phyloP scores from a whole-genome alignment of 2,329 filamentous ascomycete genomes.

The Eurotiales sp. region DNA sequence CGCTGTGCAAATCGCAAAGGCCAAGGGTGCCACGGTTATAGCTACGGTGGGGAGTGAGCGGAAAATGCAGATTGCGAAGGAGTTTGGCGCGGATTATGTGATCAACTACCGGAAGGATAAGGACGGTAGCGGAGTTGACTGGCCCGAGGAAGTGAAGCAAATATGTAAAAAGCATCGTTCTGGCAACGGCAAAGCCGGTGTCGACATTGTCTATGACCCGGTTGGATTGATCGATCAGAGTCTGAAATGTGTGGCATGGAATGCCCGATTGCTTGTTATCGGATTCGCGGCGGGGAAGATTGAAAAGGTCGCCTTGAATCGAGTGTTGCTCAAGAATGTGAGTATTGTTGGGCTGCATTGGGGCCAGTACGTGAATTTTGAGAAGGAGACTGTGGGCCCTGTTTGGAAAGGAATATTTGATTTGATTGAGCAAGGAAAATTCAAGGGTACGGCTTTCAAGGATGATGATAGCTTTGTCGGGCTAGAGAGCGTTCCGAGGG shows the following conservation, averaged over 20 bases:
- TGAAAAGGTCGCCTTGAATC: slow-evolving; percentile 89
- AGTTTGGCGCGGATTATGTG: slow-evolving; percentile 80
- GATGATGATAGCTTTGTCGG: slow-evolving; percentile 74
- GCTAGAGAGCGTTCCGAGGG: slow-evolving; percentile 71
- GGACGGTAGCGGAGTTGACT: slow-evolving; percentile 44
- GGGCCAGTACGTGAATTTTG: slow-evolving; percentile 75
- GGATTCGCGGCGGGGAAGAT: slow-evolving; percentile 84
- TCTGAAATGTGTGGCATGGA: slow-evolving; percentile 92
- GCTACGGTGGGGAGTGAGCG: slow-evolving; percentile 78
- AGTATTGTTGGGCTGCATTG: slow-evolving; percentile 85
- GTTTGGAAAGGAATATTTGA: slow-evolving; percentile 83
- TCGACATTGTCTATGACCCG: slow-evolving; percentile 93
- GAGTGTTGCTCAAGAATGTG: slow-evolving; percentile 91
- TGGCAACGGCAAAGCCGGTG: slow-evolving; percentile 62
- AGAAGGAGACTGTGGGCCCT: slow-evolving; percentile 63
- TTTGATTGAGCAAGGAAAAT: slow-evolving; percentile 72
- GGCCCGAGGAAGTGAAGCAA: slow-evolving; percentile 67
- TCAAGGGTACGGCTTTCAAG: slow-evolving; percentile 72
- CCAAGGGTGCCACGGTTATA: slow-evolving; percentile 85
- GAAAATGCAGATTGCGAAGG: slow-evolving; percentile 74
- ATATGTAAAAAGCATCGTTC: slow-evolving; percentile 55
- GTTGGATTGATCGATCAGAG: slow-evolving; percentile 84
- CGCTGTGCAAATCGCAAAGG: slow-evolving; percentile 91
- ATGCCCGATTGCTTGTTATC: slow-evolving; percentile 80
- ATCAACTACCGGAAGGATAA: slow-evolving; percentile 67